A percentile compares a stretch with the other conserved stretches of the same genome.
Evolutionary conservation across 352 stramenopile species (phyloP).

Genomic region (Phytopythium ostracodes): DNA sequence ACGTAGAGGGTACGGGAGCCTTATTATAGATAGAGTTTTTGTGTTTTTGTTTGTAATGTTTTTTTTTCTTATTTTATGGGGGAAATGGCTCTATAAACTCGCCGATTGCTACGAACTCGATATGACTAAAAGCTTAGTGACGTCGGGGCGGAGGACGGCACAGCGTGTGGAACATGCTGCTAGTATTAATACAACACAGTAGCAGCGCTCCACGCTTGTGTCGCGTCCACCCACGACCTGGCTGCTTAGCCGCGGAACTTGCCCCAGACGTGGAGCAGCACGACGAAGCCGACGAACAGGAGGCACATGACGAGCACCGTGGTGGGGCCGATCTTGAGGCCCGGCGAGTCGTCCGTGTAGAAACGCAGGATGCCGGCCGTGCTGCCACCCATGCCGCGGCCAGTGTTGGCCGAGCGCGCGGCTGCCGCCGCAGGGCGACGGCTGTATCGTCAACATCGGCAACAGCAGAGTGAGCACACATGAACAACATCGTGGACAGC

Average conservation of each 20-base stretch:
- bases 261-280: slow-evolving; percentile 96
- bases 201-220: no score
- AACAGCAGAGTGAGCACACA: background rate
- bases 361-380: slow-evolving; percentile 94
- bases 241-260: slow-evolving; percentile 90
- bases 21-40: slow-evolving; percentile 29
- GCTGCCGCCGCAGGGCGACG: slow-evolving; percentile 47
- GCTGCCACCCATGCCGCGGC: slow-evolving; percentile 80
- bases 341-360: slow-evolving; percentile 96
- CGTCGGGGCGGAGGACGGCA: background rate
- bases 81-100: background rate
- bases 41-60: slow-evolving; percentile 5
- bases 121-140: background rate
- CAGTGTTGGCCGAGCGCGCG: slow-evolving; percentile 55
- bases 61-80: background rate
- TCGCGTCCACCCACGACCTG: no score
- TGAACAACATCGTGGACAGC: background rate
- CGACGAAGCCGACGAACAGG: slow-evolving; percentile 95
- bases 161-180: background rate
- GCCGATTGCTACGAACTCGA: background rate
- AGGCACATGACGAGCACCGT: slow-evolving; percentile 94
- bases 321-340: slow-evolving; percentile 94
- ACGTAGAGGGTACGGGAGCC: no score
- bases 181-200: no score
- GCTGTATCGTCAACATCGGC: slow-evolving; percentile 16